Evolutionary conservation across 2,329 filamentous ascomycete genomes (phyloP).

Genomic region (Cryphonectria parasitica): DNA sequence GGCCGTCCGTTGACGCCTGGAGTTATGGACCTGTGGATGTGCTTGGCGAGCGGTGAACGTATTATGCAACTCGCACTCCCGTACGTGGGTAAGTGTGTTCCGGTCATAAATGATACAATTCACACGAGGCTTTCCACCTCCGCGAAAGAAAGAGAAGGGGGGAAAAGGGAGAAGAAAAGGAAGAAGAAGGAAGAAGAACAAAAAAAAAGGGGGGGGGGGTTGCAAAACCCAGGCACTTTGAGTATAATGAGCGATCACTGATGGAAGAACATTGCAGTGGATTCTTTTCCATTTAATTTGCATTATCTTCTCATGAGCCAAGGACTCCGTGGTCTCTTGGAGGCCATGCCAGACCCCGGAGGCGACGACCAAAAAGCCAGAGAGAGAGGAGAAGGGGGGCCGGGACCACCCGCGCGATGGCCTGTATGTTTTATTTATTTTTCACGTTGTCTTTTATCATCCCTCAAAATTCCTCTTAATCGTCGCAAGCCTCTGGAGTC

Average conservation of each 20-base stretch:
- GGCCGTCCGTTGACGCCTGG: slow-evolving; percentile 30
- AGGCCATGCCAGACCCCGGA: background rate
- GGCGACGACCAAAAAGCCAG: slow-evolving; percentile 33
- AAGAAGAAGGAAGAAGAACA: no score
- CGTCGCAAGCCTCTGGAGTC: no score
- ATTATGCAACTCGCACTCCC: slow-evolving; percentile 69
- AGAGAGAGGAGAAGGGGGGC: background rate
- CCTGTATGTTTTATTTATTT: background rate
- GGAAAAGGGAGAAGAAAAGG: no score
- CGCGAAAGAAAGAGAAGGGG: no score
- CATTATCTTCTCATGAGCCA: slow-evolving; percentile 16
- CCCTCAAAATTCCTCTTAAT: background rate
- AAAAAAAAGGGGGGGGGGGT: no score
- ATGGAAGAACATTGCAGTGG: slow-evolving; percentile 36
- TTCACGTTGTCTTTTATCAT: background rate
- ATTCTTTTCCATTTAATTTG: slow-evolving; percentile 39
- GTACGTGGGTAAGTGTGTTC: slow-evolving; percentile 41
- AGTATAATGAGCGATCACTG: background rate
- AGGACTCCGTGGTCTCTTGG: slow-evolving; percentile 18
- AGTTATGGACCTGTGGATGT: slow-evolving; percentile 69
- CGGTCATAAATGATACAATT: background rate
- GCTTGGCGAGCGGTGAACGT: slow-evolving; percentile 59
- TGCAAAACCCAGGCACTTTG: background rate
- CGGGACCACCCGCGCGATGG: background rate
- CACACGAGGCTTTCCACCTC: background rate